Evolutionary conservation across 441 rosid species (phyloP).

Genomic region (Geranium incanum): DNA sequence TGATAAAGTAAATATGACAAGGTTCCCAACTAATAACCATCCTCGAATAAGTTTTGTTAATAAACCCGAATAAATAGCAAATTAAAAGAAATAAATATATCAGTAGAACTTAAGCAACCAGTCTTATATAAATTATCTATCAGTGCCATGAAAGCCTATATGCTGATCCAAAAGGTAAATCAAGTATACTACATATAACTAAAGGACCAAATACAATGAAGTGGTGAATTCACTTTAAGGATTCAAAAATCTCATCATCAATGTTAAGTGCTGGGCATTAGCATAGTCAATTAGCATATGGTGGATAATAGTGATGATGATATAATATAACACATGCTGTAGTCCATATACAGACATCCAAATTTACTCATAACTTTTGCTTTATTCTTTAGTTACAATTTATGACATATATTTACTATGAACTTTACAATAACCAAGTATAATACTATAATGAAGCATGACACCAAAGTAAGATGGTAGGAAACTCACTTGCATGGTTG

Average conservation of each 20-base stretch:
- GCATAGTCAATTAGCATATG: neutral
- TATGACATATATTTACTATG: neutral
- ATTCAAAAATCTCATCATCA: neutral
- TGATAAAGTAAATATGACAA: too few relatives aligned
- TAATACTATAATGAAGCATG: neutral
- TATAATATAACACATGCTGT: neutral
- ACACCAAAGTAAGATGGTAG: neutral
- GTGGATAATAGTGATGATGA: neutral
- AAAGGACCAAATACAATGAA: too few relatives aligned
- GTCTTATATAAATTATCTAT: too few relatives aligned
- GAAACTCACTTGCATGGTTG: slow-evolving; percentile 8
- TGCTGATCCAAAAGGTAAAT: too few relatives aligned
- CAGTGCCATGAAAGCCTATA: too few relatives aligned
- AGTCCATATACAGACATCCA: neutral
- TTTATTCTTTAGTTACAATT: neutral
- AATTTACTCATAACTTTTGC: neutral
- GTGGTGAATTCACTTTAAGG: neutral
- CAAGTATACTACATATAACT: too few relatives aligned
- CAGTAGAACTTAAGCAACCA: too few relatives aligned
- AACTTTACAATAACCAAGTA: neutral
- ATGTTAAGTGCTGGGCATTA: neutral
- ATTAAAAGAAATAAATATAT: too few relatives aligned
- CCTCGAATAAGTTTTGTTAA: too few relatives aligned
- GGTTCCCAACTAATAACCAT: too few relatives aligned
- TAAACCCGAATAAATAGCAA: too few relatives aligned